A percentile compares a stretch with the other conserved stretches of the same genome.
phyloP scores from a whole-genome alignment of 2,329 filamentous ascomycete genomes.

The Neophaeococcomyces mojaviensis region DNA sequence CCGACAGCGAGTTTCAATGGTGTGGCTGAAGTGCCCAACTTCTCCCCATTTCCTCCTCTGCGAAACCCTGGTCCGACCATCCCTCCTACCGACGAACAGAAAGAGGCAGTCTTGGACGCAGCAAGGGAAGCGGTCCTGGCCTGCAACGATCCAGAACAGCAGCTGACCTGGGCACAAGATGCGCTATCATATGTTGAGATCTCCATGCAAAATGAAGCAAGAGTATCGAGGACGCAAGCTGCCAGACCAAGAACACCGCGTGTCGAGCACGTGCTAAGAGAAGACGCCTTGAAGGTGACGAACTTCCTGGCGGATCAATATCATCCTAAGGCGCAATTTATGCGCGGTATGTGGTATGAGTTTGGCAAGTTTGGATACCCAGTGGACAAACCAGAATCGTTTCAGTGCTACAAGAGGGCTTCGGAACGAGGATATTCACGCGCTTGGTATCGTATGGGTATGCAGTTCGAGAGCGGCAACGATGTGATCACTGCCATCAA shows the following conservation, averaged over 20 bases:
- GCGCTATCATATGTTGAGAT: slow-evolving; percentile 83
- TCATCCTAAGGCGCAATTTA: slow-evolving; percentile 89
- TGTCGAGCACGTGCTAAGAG: slow-evolving; percentile 77
- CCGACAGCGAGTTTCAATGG: slow-evolving; percentile 45
- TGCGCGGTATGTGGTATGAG: slow-evolving; percentile 93
- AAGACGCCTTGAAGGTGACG: slow-evolving; percentile 88
- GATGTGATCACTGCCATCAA: slow-evolving; percentile 84
- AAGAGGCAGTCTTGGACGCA: slow-evolving; percentile 80
- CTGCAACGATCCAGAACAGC: slow-evolving; percentile 91
- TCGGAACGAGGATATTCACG: slow-evolving; percentile 70
- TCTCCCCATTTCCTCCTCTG: slow-evolving; percentile 86
- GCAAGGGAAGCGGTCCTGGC: slow-evolving; percentile 77
- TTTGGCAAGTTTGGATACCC: slow-evolving; percentile 93
- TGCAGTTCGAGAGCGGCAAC: slow-evolving; percentile 94
- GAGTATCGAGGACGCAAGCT: slow-evolving; percentile 52
- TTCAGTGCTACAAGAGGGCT: slow-evolving; percentile 75
- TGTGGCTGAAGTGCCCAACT: slow-evolving; percentile 58
- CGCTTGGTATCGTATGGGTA: slow-evolving; percentile 93
- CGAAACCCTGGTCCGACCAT: slow-evolving; percentile 74
- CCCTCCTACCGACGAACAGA: slow-evolving; percentile 87
- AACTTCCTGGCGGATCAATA: slow-evolving; percentile 81
- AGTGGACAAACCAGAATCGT: slow-evolving; percentile 90
- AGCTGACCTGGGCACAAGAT: slow-evolving; percentile 94
- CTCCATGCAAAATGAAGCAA: slow-evolving; percentile 65
- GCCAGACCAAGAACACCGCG: slow-evolving; percentile 70